Evolutionary conservation across 1,139 yeast species (phyloP).

Genomic region (Maudiozyma humilis): DNA sequence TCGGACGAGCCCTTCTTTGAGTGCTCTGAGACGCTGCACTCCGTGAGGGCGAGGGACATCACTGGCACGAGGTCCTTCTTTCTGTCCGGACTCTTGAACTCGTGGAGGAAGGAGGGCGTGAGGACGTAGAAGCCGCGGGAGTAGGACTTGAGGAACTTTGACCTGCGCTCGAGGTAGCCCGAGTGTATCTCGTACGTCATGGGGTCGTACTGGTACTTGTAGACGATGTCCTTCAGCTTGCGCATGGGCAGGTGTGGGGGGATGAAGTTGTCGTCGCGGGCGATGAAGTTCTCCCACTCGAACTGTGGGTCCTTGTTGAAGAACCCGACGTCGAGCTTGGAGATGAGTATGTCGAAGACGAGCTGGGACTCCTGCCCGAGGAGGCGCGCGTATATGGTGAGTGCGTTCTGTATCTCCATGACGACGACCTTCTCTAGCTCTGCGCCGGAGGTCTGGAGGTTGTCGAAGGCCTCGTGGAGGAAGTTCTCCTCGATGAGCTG

Average conservation of each 20-base stretch:
- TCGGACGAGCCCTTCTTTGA: slow-evolving; percentile 56
- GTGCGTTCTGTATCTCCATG: slow-evolving; percentile 73
- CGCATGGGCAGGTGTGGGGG: slow-evolving; percentile 68
- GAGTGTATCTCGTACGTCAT: slow-evolving; percentile 64
- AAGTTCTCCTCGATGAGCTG: slow-evolving; percentile 80
- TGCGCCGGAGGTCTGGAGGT: slow-evolving; percentile 79
- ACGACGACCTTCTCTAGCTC: slow-evolving; percentile 85
- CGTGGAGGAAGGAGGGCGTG: slow-evolving; percentile 83
- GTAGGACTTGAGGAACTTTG: slow-evolving; percentile 83
- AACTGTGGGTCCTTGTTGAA: slow-evolving; percentile 66
- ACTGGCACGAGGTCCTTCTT: slow-evolving; percentile 80
- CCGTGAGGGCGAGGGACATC: slow-evolving; percentile 74
- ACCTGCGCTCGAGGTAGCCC: slow-evolving; percentile 80
- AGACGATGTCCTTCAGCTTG: slow-evolving; percentile 51
- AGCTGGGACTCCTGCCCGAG: slow-evolving; percentile 63
- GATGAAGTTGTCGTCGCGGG: slow-evolving; percentile 68
- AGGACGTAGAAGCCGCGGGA: slow-evolving; percentile 86
- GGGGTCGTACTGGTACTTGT: slow-evolving; percentile 63
- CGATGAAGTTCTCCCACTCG: slow-evolving; percentile 85
- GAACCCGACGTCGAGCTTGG: slow-evolving; percentile 65
- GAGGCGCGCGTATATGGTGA: slow-evolving; percentile 61
- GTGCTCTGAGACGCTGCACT: slow-evolving; percentile 77
- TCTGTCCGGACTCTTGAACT: slow-evolving; percentile 77
- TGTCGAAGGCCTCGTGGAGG: slow-evolving; percentile 78
- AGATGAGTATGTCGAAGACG: slow-evolving; percentile 55